Percentiles rank a stretch among this genome's conserved stretches.
These are phyloP conservation scores for Candida insectorum DNA, from an alignment of 805 yeast genomes.

Conservation along the genomic window DNA sequence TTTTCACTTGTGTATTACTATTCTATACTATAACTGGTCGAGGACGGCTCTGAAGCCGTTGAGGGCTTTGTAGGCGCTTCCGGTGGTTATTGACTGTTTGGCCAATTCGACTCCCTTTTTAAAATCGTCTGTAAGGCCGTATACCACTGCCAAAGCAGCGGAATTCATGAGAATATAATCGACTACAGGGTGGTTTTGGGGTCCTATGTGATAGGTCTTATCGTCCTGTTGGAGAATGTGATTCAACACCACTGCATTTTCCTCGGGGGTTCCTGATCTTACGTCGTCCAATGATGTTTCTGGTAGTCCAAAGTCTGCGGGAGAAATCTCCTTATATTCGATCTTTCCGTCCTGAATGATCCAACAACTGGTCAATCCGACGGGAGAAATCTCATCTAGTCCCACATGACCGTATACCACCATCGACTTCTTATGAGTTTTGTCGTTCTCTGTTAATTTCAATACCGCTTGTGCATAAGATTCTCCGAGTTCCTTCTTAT, in stretches of 20 bases:
- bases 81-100: conserved; percentile 59
- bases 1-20: not conserved
- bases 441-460: conserved; percentile 49
- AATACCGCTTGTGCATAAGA: conserved; percentile 82
- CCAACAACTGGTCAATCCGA: conserved; percentile 84
- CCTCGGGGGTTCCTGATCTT: conserved; percentile 79
- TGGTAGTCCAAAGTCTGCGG: conserved; percentile 77
- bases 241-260: conserved; percentile 65
- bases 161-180: conserved; percentile 91
- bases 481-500: conserved; percentile 71
- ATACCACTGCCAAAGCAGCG: conserved; percentile 79
- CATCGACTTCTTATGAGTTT: conserved; percentile 56
- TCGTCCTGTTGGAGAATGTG: conserved; percentile 44
- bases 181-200: conserved; percentile 54
- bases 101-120: conserved; percentile 76
- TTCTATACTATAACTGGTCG: conserved; percentile 4
- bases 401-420: conserved; percentile 94
- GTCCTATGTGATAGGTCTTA: conserved; percentile 35
- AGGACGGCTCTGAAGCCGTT: conserved; percentile 42
- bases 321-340: conserved; percentile 48
- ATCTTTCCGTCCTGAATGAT: conserved; percentile 47
- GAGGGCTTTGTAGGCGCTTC: conserved; percentile 63
- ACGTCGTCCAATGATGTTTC: conserved; percentile 69
- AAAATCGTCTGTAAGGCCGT: conserved; percentile 70
- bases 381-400: conserved; percentile 90